phyloP scores from a whole-genome alignment of 768 basidiomycete species.

The Megacollybia marginata region DNA sequence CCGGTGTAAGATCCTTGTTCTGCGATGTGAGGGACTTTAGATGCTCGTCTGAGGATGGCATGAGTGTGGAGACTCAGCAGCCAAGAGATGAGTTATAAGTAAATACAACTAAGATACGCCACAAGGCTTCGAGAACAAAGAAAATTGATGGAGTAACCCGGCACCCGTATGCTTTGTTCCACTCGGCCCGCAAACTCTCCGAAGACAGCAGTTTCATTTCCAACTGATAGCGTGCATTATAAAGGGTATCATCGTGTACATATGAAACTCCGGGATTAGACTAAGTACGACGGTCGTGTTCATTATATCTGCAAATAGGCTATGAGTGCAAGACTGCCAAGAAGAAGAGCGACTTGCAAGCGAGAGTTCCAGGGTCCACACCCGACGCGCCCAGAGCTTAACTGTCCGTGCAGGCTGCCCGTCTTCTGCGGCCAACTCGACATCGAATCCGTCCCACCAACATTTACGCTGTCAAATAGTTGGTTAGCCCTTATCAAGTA shows the following conservation, averaged over 20 bases:
- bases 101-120: too few species aligned
- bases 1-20: too few species aligned
- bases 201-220: too few species aligned
- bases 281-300: not conserved
- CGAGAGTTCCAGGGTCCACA: constrained; percentile 97
- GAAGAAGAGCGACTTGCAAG: constrained; percentile 46
- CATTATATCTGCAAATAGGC: not conserved
- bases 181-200: too few species aligned
- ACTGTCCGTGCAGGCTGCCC: constrained; percentile 47
- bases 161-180: too few species aligned
- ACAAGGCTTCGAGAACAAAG: too few species aligned
- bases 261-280: not conserved
- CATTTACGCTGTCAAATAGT: constrained; percentile 83
- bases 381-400: constrained; percentile 94
- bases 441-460: constrained; percentile 98
- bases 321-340: not conserved
- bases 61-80: too few species aligned
- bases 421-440: constrained; percentile 62
- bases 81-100: too few species aligned
- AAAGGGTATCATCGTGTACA: not conserved
- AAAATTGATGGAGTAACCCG: too few species aligned
- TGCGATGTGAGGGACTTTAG: too few species aligned
- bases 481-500: constrained; percentile 3
- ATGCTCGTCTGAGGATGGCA: too few species aligned
- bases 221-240: too few species aligned